phyloP scores from a whole-genome alignment of 2,329 filamentous ascomycete species.

The Pseudophaeomoniella oleicola region DNA sequence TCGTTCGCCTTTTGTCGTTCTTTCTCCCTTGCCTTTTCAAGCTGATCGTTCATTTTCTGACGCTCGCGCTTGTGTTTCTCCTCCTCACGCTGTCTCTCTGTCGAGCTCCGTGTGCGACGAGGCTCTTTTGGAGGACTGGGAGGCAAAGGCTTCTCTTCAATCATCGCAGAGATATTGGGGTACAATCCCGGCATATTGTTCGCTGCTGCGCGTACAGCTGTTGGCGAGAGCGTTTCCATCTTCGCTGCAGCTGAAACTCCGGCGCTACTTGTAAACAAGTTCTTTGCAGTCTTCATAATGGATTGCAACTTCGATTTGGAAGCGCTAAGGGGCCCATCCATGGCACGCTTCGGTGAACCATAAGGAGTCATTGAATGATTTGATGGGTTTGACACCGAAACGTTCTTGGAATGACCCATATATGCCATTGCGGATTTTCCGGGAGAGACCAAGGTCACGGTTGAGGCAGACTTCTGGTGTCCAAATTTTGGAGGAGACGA shows the following conservation, averaged over 20 bases:
- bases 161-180: constrained; percentile 11
- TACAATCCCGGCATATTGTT: constrained; percentile 15
- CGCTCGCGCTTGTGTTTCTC: constrained; percentile 13
- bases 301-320: constrained; percentile 89
- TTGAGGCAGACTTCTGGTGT: constrained; percentile 50
- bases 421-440: constrained; percentile 23
- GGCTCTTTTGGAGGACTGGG: constrained; percentile 20
- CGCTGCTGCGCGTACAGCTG: constrained; percentile 16
- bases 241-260: constrained; percentile 43
- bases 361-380: constrained; percentile 41
- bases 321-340: constrained; percentile 72
- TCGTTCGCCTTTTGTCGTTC: constrained; percentile 18
- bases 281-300: constrained; percentile 75
- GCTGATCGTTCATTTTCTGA: constrained; percentile 21
- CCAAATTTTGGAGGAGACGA: constrained; percentile 17
- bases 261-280: constrained; percentile 64
- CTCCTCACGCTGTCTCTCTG: constrained; percentile 35
- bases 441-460: constrained; percentile 42
- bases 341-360: constrained; percentile 41
- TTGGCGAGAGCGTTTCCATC: constrained; percentile 36
- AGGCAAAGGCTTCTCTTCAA: constrained; percentile 10
- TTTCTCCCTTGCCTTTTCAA: constrained; percentile 18
- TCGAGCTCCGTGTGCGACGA: constrained; percentile 43
- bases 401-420: constrained; percentile 36
- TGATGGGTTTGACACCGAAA: constrained; percentile 47